A percentile compares a stretch with the other conserved stretches of the same genome.
phyloP scores from a whole-genome alignment of 2,329 filamentous ascomycete species.

The Fusarium austroafricanum region DNA sequence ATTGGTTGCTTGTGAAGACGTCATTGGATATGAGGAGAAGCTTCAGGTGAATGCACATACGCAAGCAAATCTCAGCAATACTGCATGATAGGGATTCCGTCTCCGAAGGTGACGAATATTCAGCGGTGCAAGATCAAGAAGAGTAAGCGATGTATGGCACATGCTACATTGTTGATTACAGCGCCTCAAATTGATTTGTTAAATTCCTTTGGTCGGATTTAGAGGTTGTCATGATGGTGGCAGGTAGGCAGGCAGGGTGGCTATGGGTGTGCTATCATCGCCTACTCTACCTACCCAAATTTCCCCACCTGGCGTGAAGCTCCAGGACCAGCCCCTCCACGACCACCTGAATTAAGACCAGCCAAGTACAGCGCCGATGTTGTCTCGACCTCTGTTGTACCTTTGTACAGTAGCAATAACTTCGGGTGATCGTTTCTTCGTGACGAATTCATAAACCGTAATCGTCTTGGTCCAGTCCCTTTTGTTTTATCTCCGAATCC shows the following conservation, averaged over 20 bases:
- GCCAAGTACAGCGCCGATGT: background rate
- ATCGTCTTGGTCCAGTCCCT: background rate
- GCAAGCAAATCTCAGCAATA: background rate
- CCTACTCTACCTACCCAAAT: too few species aligned
- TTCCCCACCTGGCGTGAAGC: slow-evolving; percentile 23
- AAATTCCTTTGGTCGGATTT: background rate
- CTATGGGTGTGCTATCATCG: background rate
- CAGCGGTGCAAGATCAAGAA: background rate
- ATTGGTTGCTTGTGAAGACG: slow-evolving; percentile 21
- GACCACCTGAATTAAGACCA: background rate
- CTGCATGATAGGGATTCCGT: background rate
- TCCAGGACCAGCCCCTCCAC: background rate
- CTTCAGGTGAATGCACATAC: background rate
- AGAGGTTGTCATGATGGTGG: slow-evolving; percentile 12
- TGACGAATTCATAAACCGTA: slow-evolving; percentile 22
- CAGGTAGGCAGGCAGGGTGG: slow-evolving; percentile 4
- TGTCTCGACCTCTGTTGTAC: background rate
- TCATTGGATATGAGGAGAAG: slow-evolving; percentile 29
- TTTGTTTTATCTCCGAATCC: background rate
- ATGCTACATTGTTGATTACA: slow-evolving; percentile 2
- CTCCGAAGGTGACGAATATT: slow-evolving; percentile 16
- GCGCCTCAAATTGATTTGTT: background rate
- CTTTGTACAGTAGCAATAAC: background rate
- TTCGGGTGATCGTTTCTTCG: background rate
- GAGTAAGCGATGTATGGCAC: slow-evolving; percentile 11